Conservation (phyloP, 140 eudicot species). For the Flaveria floridana region DNA sequence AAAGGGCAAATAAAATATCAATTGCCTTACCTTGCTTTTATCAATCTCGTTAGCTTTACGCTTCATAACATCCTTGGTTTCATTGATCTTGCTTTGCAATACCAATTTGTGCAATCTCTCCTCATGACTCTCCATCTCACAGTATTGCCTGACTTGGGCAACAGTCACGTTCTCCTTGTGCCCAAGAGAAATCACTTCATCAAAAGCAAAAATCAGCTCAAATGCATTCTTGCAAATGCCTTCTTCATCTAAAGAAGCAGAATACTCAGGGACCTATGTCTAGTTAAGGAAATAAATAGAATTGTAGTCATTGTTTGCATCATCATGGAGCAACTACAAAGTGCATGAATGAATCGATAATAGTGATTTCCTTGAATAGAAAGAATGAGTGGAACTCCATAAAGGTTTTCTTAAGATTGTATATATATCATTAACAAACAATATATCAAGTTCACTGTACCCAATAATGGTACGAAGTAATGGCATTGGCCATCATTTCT, state of each 20-base stretch:
- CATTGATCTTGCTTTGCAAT: constrained; percentile 59
- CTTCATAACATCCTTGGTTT: constrained; percentile 78
- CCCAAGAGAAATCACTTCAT: constrained; percentile 73
- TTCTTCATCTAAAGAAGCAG: constrained; percentile 69
- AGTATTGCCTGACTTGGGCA: constrained; percentile 78
- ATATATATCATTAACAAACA: not conserved
- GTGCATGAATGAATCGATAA: constrained; percentile 6
- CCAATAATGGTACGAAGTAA: not conserved
- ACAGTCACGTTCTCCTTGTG: constrained; percentile 81
- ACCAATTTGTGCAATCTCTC: constrained; percentile 71
- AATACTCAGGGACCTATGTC: constrained; percentile 73
- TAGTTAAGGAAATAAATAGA: constrained; percentile 39
- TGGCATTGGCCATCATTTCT: not conserved
- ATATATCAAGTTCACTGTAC: constrained; percentile 1
- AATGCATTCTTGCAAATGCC: constrained; percentile 70
- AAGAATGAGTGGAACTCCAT: not conserved
- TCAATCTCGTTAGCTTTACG: constrained; percentile 82
- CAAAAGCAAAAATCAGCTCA: constrained; percentile 80
- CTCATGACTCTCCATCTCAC: constrained; percentile 90
- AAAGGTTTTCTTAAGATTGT: not conserved
- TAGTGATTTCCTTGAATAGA: not conserved
- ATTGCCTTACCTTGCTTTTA: constrained; percentile 53
- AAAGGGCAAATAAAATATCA: constrained; percentile 1
- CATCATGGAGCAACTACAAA: not conserved
- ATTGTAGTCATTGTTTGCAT: not conserved